Evolutionary conservation across 371 early-diverging fungal genomes (phyloP), one percentile per base, ranked within the genome.

Genomic region (Lichtheimia corymbifera): DNA sequence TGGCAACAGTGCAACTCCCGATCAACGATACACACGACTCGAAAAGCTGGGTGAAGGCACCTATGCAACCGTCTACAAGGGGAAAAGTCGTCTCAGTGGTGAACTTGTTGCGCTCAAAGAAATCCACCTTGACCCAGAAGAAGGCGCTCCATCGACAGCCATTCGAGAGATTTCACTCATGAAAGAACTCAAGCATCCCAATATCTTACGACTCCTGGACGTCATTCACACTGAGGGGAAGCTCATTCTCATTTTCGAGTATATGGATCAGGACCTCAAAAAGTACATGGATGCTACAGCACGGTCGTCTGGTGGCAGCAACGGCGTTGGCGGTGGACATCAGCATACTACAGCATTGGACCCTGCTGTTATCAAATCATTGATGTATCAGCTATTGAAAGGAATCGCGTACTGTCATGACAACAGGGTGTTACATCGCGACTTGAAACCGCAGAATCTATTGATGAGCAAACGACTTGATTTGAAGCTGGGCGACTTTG

Each of bases 51-150:
- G 98, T 45, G 98, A 98, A 82, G 99, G 99, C 41, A 99, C 99
- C 30, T 99, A 99, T 70, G 99, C 98, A 22, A 96, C 93, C 6
- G 99, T 99, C n/a, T 99, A 91, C 86, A 99, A 97, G 83, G 99
- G 97, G 63, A 86, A 90, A 77, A 91, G 89, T 66, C 86, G 88
- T 66, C 74, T 86, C 13, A 93, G 92, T 30, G 91, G 91, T 47
- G 95, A 94, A 63, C 88, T 95, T 20, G 97, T 99, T 5, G 99
- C 99, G 1, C 79, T 99, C 28, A 99, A 99, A 77, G 95, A 98
- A 76, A 97, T 99, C 44, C 82, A 90, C 47, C 77, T 94, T 27
- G 92, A 93, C 67, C 86, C 91, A 30, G 96, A 97, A 70, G 97
- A 97, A 77, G 94, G 95, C 27, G 94, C 97, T 49, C 96, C 98